Base-by-base conservation (phyloP, 2,329 filamentous ascomycete species). In the Venturia oleaginea region DNA sequence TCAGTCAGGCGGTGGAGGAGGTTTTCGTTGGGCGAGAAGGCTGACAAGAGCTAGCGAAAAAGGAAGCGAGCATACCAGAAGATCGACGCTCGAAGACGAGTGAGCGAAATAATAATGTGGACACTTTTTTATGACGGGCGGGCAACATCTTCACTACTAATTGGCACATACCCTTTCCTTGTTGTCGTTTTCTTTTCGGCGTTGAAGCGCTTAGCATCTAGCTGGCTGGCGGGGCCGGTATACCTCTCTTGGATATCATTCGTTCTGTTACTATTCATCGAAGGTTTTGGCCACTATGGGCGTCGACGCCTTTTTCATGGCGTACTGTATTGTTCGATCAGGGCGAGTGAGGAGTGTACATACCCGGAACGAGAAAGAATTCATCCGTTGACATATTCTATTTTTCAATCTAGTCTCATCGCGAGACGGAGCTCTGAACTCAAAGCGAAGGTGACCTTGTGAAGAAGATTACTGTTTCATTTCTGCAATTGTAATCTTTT, bases 41-140 rank as follows among this genome's bases (percentile, higher is more conserved):
- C 48, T 63, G 34, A 63, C 62, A 15, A 27, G 48, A 63, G 62
- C 62, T 46, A 63, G 62, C 48, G 62, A 57, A 63, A 51, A n/a
- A 34, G 51, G 51, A 32, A 57, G 51, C 19, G 51, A 57, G 15
- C 27, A 57, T 30, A 57, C 15, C 27, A 57, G 51, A 57, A 19
- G 51, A 15, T 57, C 51, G 30, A 57, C 51, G 51, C 15, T 37
- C 27, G 51, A 34, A 34, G 13, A 7, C 30, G 51, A 57, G 19
- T 57, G 51, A 57, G 51, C 24, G 27, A 32, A 22, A 22, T 34
- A 57, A 57, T 57, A 57, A 57, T 34, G 51, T 57, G n/a, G 51
- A 57, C 51, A 57, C 51, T 57, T 57, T 27, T 34, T 57, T 34
- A 57, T 57, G 51, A 57, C 51, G 19, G 51, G 51, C 51, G 51